Percentiles rank a stretch among this genome's conserved stretches.
Evolutionary conservation across 2,329 filamentous ascomycete genomes (phyloP).

Genomic region (Pseudocercospora macadamiae): DNA sequence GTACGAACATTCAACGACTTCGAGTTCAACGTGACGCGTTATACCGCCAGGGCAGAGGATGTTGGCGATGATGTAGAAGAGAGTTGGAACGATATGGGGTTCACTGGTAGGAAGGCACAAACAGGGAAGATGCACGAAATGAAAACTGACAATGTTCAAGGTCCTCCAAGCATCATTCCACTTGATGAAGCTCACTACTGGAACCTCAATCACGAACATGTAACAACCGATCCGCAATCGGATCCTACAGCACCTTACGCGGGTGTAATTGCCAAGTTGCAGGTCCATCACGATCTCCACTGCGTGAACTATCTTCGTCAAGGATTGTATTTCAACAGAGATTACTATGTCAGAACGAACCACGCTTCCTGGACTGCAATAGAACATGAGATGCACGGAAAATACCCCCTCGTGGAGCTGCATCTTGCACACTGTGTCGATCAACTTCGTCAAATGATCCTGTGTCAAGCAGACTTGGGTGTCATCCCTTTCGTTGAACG

Average conservation of each 20-base stretch:
- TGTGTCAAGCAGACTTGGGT: not conserved
- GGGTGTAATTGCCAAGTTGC: not conserved
- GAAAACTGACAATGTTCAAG: not conserved
- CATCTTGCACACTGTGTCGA: not conserved
- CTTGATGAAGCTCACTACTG: not conserved
- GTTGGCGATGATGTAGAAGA: slow-evolving; percentile 9
- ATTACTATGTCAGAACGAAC: not conserved
- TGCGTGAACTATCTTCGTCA: not conserved
- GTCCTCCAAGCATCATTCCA: not conserved
- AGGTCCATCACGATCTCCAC: not conserved
- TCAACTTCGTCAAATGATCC: not conserved
- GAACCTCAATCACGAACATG: not conserved
- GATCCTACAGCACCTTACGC: not conserved
- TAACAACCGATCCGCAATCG: not conserved
- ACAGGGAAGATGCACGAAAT: not conserved
- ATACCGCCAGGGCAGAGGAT: not conserved
- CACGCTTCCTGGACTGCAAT: not conserved
- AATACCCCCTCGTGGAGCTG: not conserved
- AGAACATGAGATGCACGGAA: not conserved
- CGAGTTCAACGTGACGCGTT: slow-evolving; percentile 5
- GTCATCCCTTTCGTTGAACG: not conserved
- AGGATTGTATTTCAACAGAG: not conserved
- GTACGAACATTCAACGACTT: slow-evolving; percentile 6
- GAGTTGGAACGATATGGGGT: slow-evolving; percentile 6
- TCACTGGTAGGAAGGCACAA: not conserved